Base-by-base conservation (phyloP, 768 basidiomycete species). In the Boletus patriciae region DNA sequence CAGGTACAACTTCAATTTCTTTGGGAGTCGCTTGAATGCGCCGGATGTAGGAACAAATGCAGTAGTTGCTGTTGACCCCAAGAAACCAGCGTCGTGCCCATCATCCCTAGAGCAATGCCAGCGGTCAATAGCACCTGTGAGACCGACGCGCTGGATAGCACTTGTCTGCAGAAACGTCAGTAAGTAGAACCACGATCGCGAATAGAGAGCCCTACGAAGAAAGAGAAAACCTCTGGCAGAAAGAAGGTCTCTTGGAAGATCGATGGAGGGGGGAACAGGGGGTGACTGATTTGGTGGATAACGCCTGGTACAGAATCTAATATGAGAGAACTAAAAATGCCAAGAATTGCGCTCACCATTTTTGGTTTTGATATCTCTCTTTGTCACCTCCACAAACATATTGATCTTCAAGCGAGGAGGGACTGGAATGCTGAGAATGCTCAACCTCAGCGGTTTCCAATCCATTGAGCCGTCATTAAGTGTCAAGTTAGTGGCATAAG, bases 401-500 rank as follows among this genome's bases (percentile, higher is more conserved):
- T 61, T 62, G 60, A 61, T 43, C 73, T 58, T 69, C 29, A 77
- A 69, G 0, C 63, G 54, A 7, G 73, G 76, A 3, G 73, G 74
- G 9, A 80, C 37, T 36, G 70, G 40, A 4, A 55, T 66, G 42
- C 71, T 65, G 40, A 69, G 58, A 36, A 82, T 66, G 21, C 74
- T 73, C 46, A 85, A 54, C 36, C 84, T 79, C 43, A 80, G 66
- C 1, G 80, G 72, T 50, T 83, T 66, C 6, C 71, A 71, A 51
- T 77, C 81, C 40, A 81, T 67, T 3, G 75, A 73, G 11, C 77
- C 76, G 46, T 78, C 72, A 6, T 68, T 61, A 8, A 81, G 70
- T 9, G 71, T 68, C 29, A 85, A 69, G 31, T 75, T 72, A 1
- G 81, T 82, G 9, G 81, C 73, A 50, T 78, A 79, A 0, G 86